These are phyloP conservation scores for Senna tora DNA, from an alignment of 306 rosid genomes.

Conservation along the genomic window DNA sequence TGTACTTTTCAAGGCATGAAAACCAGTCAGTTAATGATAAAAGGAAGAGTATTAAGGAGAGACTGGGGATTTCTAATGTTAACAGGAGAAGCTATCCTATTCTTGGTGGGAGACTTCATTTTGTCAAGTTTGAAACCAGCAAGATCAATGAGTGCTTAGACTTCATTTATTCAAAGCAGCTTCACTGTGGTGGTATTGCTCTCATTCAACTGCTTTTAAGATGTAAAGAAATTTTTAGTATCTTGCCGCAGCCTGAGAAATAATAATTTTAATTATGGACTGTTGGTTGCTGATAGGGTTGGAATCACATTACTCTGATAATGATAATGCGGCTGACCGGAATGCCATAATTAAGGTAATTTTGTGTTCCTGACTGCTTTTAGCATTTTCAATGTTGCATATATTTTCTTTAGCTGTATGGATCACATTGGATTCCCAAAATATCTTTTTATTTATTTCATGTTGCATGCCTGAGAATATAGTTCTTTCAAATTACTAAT, in stretches of 20 bases:
- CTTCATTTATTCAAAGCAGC: conserved; percentile 91
- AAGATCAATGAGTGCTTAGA: conserved; percentile 94
- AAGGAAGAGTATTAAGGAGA: conserved; percentile 74
- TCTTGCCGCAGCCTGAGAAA: background rate
- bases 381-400: conserved; percentile 16
- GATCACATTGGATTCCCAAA: conserved; percentile 23
- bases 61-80: conserved; percentile 74
- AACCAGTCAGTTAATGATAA: conserved; percentile 65
- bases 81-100: conserved; percentile 88
- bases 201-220: conserved; percentile 30
- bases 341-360: conserved; percentile 87
- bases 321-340: conserved; percentile 51
- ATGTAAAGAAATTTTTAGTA: conserved; percentile 4
- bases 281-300: conserved; percentile 47
- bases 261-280: background rate
- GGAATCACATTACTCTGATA: conserved; percentile 71
- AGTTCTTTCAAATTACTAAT: background rate
- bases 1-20: conserved; percentile 94
- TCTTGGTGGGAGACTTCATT: conserved; percentile 99
- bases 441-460: conserved; percentile 3
- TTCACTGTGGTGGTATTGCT: conserved; percentile 79
- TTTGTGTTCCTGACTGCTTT: conserved; percentile 23
- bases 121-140: conserved; percentile 95
- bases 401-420: background rate
- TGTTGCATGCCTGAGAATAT: conserved; percentile 22